Conservation (phyloP, 169 alveolate genomes). For the Toxoplasma gondii region DNA sequence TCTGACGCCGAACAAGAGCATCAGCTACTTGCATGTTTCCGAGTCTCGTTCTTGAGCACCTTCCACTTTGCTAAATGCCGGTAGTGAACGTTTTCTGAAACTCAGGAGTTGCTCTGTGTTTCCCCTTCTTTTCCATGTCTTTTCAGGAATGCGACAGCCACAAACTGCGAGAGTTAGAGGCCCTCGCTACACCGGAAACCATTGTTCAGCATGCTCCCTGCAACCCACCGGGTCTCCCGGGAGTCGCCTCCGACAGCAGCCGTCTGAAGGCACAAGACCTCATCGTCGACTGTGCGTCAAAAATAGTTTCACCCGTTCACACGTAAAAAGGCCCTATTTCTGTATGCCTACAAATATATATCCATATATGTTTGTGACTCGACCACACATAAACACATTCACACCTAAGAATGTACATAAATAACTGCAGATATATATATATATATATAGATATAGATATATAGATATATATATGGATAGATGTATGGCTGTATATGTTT, state of each 20-base stretch:
- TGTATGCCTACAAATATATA: no score
- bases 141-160: slow-evolving; percentile 16
- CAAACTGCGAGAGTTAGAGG: background rate
- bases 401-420: no score
- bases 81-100: no score
- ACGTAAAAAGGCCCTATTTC: no score
- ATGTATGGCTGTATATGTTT: background rate
- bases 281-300: slow-evolving; percentile 1
- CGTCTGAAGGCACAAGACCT: background rate
- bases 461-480: background rate
- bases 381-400: no score
- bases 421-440: no score
- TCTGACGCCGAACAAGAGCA: no score
- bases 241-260: background rate
- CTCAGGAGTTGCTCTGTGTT: no score
- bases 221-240: background rate
- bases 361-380: background rate
- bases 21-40: no score
- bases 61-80: no score
- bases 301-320: no score
- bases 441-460: background rate
- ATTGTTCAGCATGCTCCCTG: background rate
- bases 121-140: background rate
- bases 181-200: background rate
- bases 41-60: no score